phyloP scores from a whole-genome alignment of 1,284 basidiomycete genomes.

The Cronartium quercuum region DNA sequence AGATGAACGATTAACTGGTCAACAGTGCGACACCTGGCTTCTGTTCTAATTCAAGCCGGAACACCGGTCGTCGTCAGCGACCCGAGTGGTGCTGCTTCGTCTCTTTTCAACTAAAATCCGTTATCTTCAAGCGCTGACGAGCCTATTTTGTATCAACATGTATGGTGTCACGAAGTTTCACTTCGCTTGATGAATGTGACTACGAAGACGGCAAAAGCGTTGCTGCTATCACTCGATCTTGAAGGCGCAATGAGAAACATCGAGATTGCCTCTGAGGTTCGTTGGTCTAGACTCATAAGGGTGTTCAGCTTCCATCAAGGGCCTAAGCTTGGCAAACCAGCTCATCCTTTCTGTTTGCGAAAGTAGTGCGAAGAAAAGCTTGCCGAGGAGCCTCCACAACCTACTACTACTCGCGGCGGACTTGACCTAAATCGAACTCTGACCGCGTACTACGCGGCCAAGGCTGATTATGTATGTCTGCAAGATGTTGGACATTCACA shows the following conservation, averaged over 20 bases:
- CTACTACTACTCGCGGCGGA: neutral
- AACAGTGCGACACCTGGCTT: neutral
- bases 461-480: constrained; percentile 29
- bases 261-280: constrained; percentile 30
- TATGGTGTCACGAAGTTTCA: neutral
- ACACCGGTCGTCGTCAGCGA: neutral
- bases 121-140: no score
- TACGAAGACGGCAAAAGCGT: constrained; percentile 24
- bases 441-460: constrained; percentile 16
- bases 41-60: neutral
- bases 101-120: neutral
- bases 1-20: no score
- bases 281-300: neutral
- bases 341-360: neutral
- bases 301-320: neutral
- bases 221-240: constrained; percentile 14
- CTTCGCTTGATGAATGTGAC: constrained; percentile 27
- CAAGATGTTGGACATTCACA: no score
- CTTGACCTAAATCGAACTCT: neutral
- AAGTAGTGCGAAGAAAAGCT: neutral
- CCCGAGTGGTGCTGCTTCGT: neutral
- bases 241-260: constrained; percentile 30
- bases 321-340: neutral
- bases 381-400: neutral
- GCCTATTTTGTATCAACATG: no score